Base-by-base conservation (phyloP, 1,139 yeast species). In the Lipomyces yarrowii region DNA sequence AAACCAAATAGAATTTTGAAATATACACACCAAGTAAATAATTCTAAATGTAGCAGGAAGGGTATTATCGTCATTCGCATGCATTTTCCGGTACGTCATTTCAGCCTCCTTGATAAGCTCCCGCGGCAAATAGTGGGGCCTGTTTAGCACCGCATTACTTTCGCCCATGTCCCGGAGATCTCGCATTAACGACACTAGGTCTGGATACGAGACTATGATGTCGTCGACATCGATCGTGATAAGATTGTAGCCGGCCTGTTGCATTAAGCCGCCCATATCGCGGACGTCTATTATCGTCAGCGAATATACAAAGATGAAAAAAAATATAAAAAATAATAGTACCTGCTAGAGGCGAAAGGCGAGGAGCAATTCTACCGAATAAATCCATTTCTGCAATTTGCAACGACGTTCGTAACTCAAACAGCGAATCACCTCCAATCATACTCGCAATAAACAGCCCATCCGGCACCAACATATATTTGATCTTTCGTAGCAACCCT, bases 121-220 rank as follows among this genome's bases (percentile, higher is more conserved):
- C 67, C 88, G 81, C 4, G 88, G 85, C 59, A 91, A 76, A 37
- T 79, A 77, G 11, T 83, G 81, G 4, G 89, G 83, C 56, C 91
- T 79, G 57, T 86, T 81, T 59, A 84, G 76, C 39, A 87, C 87
- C 1, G 96, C 87, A 74, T 90, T 91, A 68, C 88, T 88, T 75
- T 91, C 97, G 4, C 97, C 97, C 96, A 90, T 90, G 26, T 85
- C 79, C 73, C 89, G 91, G 54, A 91, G 77, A 72, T 91, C 96
- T 64, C 84, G 85, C 78, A 91, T 81, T 55, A 91, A 78, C 1
- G 91, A 82, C 61, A 85, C 81, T 59, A 89, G 81, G 73, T 88
- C 89, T 0, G 96, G 97, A 72, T 87, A 91, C n/a, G 89, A 90
- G 10, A 91, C 92, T 5, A 89, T 85, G 39, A 91, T 85, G 74